Evolutionary conservation across 805 yeast species (phyloP).

Genomic region (Candida koratica): DNA sequence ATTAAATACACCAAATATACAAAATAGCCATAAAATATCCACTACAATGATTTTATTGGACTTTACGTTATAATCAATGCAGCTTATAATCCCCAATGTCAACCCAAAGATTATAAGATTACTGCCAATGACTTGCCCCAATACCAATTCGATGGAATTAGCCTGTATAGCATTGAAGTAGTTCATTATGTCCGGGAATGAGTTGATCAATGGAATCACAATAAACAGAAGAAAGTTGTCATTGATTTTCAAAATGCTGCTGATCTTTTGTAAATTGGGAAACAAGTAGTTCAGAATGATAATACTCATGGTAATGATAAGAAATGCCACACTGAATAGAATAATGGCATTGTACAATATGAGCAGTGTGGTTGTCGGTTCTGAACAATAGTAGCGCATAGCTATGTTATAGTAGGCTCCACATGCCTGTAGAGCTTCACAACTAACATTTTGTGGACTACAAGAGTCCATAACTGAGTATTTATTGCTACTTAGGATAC

Average conservation of each 20-base stretch:
- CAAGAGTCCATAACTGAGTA: too few species aligned
- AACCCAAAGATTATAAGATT: constrained; percentile 30
- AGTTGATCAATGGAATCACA: constrained; percentile 34
- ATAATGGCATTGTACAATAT: constrained; percentile 10
- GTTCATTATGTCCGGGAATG: constrained; percentile 36
- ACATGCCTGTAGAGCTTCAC: constrained; percentile 12
- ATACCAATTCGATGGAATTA: constrained; percentile 28
- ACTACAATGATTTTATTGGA: constrained; percentile 18
- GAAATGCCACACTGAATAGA: constrained; percentile 14
- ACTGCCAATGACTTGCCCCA: constrained; percentile 39
- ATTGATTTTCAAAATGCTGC: constrained; percentile 22
- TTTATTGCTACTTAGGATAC: too few species aligned
- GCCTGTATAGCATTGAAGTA: constrained; percentile 28
- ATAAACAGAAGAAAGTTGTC: constrained; percentile 30
- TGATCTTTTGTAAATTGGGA: constrained; percentile 25
- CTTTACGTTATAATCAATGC: constrained; percentile 14
- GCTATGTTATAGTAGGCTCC: constrained; percentile 24
- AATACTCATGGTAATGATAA: constrained; percentile 27
- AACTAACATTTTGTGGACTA: constrained; percentile 7
- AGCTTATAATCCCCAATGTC: constrained; percentile 32
- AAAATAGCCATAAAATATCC: constrained; percentile 29
- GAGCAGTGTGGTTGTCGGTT: neutral
- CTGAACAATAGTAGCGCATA: constrained; percentile 25
- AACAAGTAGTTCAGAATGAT: constrained; percentile 34
- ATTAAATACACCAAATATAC: constrained; percentile 24